These are phyloP conservation scores for Furcasterigmium sp. DNA, from an alignment of 2,329 filamentous ascomycete species.

Conservation along the genomic window DNA sequence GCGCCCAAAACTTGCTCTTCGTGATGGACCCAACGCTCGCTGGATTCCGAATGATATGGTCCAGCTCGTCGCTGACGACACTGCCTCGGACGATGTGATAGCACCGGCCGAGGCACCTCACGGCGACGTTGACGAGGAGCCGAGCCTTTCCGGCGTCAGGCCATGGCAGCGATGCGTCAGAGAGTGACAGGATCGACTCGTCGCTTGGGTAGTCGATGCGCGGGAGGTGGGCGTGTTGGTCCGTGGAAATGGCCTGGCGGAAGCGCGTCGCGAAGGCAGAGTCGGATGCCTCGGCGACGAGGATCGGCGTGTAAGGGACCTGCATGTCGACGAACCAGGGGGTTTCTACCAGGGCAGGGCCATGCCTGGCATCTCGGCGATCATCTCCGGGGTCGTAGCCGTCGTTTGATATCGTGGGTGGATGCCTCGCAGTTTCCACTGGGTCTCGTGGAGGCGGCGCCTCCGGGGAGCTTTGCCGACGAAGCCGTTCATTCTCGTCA, in stretches of 20 bases:
- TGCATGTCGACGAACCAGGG: conserved; percentile 29
- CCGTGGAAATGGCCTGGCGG: conserved; percentile 24
- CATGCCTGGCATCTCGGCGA: conserved; percentile 3
- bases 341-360: conserved; percentile 13
- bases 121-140: conserved; percentile 31
- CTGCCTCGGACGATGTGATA: conserved; percentile 36
- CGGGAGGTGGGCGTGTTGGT: conserved; percentile 22
- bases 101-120: conserved; percentile 30
- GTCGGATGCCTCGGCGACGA: conserved; percentile 29
- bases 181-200: conserved; percentile 19
- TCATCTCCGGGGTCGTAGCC: conserved; percentile 2
- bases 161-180: conserved; percentile 26
- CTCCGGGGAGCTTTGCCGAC: not conserved
- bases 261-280: conserved; percentile 29
- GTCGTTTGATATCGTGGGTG: too few relatives aligned
- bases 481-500: conserved; percentile 24
- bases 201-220: conserved; percentile 26
- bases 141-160: conserved; percentile 29
- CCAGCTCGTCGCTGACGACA: conserved; percentile 27
- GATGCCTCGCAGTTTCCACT: too few relatives aligned
- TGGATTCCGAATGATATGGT: conserved; percentile 28
- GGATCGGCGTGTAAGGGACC: conserved; percentile 24
- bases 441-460: too few relatives aligned
- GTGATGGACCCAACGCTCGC: conserved; percentile 23
- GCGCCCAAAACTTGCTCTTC: conserved; percentile 34